These are phyloP conservation scores for Penicillium flavigenum DNA, from an alignment of 495 filamentous ascomycete species.

Conservation along the genomic window DNA sequence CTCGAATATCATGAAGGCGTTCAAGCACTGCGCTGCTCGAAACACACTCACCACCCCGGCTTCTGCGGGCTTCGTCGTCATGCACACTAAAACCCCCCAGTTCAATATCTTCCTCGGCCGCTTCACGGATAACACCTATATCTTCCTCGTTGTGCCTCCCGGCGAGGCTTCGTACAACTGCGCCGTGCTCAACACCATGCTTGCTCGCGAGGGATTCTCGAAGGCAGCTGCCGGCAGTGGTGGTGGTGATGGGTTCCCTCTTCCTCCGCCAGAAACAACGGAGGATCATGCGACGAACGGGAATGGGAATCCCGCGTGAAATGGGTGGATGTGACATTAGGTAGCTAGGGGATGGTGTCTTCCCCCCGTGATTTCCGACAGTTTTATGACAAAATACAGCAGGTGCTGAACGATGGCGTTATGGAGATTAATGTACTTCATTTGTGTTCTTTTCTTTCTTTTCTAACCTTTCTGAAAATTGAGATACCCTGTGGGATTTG, in stretches of 20 bases:
- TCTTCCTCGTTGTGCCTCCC: conserved; percentile 84
- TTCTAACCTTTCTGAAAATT: conserved; percentile 15
- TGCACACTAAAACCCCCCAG: conserved; percentile 64
- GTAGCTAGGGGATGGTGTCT: background rate
- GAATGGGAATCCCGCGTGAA: background rate
- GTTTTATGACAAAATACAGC: conserved; percentile 15
- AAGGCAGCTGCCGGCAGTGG: conserved; percentile 41
- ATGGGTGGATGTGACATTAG: background rate
- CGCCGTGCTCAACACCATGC: conserved; percentile 82
- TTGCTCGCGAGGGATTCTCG: conserved; percentile 76
- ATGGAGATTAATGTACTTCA: conserved; percentile 23
- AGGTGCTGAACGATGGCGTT: conserved; percentile 31
- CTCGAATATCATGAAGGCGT: conserved; percentile 94
- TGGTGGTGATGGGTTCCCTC: conserved; percentile 47
- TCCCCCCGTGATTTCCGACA: background rate
- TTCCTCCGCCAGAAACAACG: conserved; percentile 37
- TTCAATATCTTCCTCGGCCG: conserved; percentile 93
- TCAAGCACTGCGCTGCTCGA: conserved; percentile 77
- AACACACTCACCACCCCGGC: conserved; percentile 53
- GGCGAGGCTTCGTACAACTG: conserved; percentile 85
- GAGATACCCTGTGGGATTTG: conserved; percentile 25
- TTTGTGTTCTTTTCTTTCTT: conserved; percentile 1
- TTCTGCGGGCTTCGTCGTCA: conserved; percentile 60
- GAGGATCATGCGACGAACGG: conserved; percentile 29
- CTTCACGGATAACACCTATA: conserved; percentile 94